Base-by-base conservation (phyloP, 805 yeast species). In the Vanderwaltozyma verrucispora region DNA sequence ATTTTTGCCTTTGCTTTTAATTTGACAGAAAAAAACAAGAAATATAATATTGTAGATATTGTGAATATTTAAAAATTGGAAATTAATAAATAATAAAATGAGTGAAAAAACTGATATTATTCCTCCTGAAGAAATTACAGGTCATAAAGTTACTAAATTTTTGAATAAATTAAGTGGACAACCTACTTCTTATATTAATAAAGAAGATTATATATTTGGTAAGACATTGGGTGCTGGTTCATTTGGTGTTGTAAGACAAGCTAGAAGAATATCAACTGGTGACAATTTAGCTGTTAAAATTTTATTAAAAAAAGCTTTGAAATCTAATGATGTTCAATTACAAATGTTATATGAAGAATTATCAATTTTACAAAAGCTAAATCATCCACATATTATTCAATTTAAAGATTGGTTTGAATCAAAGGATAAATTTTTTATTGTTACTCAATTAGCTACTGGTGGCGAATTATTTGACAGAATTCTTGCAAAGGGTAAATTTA, bases 401-500 rank as follows among this genome's bases (percentile, higher is more conserved):
- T 80, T 89, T 55, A 69, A 79, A 36, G 96, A 87, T 57, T 89
- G 95, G 89, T 89, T 89, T 56, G 96, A 89, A 64, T 75, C 86
- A 21, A 81, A 75, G 58, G 95, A 87, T 50, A 89, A 89, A 64
- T 87, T 84, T 60, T 89, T 85, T 55, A 80, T 89, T 41, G 96
- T 86, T 15, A 89, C 96, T 2, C 95, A 89, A 59, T 67, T 89
- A 53, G 96, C 96, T 18, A 80, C 87, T 2, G 98, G 98, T 23
- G 98, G 98, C 35, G 98, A 89, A 59, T 64, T 89, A 40, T 89
- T 89, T 54, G 96, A 88, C 44, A 66, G 96, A 37, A 86, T 89
- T 44, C 71, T 87, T 29, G 66, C 75, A 34, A 68, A 77, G 50
- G 96, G 96, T 12, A 71, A 78, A 38, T 89, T 86, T 60, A 84